Evolutionary conservation across 73 alveolate genomes (phyloP), one percentile per base, ranked within the genome.

Genomic region (Stentor roeselii): DNA sequence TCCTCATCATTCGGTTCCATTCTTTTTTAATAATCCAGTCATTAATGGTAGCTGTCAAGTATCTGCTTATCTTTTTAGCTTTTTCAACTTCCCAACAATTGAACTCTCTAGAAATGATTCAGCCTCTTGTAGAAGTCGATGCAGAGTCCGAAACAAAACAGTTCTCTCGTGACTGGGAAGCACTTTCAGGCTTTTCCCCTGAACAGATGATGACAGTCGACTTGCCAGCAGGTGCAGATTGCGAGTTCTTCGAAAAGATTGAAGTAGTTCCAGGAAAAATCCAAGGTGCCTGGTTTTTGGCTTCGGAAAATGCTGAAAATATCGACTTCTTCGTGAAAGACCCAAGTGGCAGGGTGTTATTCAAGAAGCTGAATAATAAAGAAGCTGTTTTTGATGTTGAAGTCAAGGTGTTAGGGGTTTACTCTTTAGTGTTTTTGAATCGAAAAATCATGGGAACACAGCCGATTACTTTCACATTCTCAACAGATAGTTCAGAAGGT

Each of bases 231-330:
- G 39, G 84, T 36, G 74, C 40, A 1, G 82, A 76, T 36, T 78
- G 39, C 32, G 39, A 14, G 15, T 76, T 37, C 84, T 76, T n/a
- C 39, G 85, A 76, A 76, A 34, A 0, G 2, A 76, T 76, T n/a
- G 75, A 76, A 1, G 39, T 76, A 1, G 34, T 76, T 2, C 84
- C 84, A 27, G 32, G 82, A 1, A 76, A 34, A 39, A 76, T 76
- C 30, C 30, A 40, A 21, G 84, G 84, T 14, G 84, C 84, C 1
- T 76, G 84, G 84, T 76, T 76, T 35, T 11, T 76, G 21, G 59
- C 82, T 0, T 21, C 78, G 1, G 39, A 39, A 15, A 40, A 76
- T 14, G 6, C 41, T 27, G n/a, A 76, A 40, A 67, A 76, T 41
- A 3, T 76, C 2, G 84, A 76, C 6, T 76, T 76, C 74, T n/a